phyloP scores from a whole-genome alignment of 495 filamentous ascomycete species.

The Terfezia claveryi region DNA sequence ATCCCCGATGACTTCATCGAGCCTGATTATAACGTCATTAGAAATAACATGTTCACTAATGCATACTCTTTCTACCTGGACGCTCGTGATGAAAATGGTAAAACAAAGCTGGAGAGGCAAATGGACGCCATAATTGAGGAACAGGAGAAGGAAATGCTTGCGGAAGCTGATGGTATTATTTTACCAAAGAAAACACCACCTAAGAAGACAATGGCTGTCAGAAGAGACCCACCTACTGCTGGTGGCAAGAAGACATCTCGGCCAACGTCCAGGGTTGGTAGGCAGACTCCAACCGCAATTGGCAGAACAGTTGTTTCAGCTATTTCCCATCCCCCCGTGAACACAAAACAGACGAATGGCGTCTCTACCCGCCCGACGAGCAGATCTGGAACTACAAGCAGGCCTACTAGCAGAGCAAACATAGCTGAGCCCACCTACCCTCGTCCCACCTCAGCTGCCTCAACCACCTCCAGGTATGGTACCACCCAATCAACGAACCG shows the following conservation, averaged over 20 bases:
- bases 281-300: not conserved
- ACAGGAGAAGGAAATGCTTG: slow-evolving; percentile 23
- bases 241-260: not conserved
- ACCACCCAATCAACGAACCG: not conserved
- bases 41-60: slow-evolving; percentile 45
- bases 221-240: not conserved
- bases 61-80: slow-evolving; percentile 43
- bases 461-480: slow-evolving; percentile 1
- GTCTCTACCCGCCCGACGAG: slow-evolving; percentile 8
- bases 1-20: slow-evolving; percentile 53
- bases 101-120: slow-evolving; percentile 37
- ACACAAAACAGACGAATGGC: not conserved
- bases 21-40: slow-evolving; percentile 23
- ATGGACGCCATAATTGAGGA: slow-evolving; percentile 25
- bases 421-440: not conserved
- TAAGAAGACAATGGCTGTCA: not conserved
- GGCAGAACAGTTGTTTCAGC: not conserved
- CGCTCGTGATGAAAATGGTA: slow-evolving; percentile 42
- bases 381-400: slow-evolving; percentile 5
- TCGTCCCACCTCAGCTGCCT: slow-evolving; percentile 12
- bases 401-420: not conserved
- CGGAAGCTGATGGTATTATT: slow-evolving; percentile 9
- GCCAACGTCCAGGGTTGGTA: not conserved
- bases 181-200: slow-evolving; percentile 1
- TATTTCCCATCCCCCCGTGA: not conserved